These are phyloP conservation scores for Biancaea sappan DNA, from an alignment of 306 rosid genomes.

Conservation along the genomic window DNA sequence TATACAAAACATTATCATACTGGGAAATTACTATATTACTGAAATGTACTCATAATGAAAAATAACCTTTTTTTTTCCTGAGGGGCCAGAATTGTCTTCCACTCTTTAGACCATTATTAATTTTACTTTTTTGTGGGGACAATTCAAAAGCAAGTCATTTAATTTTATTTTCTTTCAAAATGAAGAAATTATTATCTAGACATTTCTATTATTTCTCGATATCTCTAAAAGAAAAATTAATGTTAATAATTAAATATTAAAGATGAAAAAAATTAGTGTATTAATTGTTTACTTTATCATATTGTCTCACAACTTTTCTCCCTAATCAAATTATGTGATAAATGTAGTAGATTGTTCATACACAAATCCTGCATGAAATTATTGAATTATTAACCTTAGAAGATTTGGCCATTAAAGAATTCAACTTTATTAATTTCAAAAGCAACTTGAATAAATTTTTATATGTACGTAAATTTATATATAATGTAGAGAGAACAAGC, in stretches of 20 bases:
- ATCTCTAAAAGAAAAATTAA: not conserved
- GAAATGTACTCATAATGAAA: not conserved
- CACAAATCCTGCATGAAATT: no score
- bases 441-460: no score
- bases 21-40: no score
- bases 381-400: no score
- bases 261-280: not conserved
- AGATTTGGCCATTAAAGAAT: no score
- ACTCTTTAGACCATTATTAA: conserved; percentile 10
- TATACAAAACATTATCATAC: no score
- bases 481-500: no score
- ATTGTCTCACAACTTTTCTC: not conserved
- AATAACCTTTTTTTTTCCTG: not conserved
- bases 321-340: not conserved
- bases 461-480: no score
- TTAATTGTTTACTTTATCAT: not conserved
- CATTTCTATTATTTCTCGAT: not conserved
- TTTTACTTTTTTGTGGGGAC: not conserved
- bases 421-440: no score
- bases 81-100: conserved; percentile 12
- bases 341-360: not conserved
- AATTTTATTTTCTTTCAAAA: not conserved
- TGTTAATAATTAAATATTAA: not conserved
- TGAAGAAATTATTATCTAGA: not conserved
- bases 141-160: not conserved